Percentiles rank a stretch among this genome's conserved stretches.
phyloP scores from a whole-genome alignment of 306 rosid genomes.

The Prunus mongolica region DNA sequence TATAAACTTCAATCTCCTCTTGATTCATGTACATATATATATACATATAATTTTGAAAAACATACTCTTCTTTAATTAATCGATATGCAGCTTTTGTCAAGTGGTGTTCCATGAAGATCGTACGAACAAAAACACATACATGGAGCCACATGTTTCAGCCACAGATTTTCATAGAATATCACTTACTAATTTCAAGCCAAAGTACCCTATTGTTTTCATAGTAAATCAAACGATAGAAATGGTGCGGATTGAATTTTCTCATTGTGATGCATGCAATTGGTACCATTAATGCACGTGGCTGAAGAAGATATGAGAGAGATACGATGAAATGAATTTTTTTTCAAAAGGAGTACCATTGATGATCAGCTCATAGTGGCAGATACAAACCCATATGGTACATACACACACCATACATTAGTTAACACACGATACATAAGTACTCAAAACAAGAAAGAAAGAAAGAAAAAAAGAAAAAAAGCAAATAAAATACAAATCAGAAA shows the following conservation, averaged over 20 bases:
- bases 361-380: neutral
- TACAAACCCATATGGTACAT: constrained; percentile 2
- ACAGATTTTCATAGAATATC: neutral
- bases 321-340: neutral
- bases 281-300: neutral
- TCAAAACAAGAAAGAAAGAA: neutral
- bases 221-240: neutral
- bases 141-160: neutral
- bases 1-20: constrained; percentile 2
- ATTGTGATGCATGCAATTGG: neutral
- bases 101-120: neutral
- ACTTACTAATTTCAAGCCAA: neutral
- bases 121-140: neutral
- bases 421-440: constrained; percentile 1
- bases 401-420: neutral
- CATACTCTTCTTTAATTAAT: neutral
- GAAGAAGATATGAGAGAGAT: neutral
- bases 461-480: neutral
- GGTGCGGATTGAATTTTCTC: neutral
- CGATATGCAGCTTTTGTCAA: neutral
- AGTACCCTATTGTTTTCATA: neutral
- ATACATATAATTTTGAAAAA: too few relatives aligned
- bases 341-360: neutral
- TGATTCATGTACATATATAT: neutral
- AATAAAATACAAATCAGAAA: neutral